Evolutionary conservation across 768 basidiomycete species (phyloP).

Genomic region (Trametes cubensis): DNA sequence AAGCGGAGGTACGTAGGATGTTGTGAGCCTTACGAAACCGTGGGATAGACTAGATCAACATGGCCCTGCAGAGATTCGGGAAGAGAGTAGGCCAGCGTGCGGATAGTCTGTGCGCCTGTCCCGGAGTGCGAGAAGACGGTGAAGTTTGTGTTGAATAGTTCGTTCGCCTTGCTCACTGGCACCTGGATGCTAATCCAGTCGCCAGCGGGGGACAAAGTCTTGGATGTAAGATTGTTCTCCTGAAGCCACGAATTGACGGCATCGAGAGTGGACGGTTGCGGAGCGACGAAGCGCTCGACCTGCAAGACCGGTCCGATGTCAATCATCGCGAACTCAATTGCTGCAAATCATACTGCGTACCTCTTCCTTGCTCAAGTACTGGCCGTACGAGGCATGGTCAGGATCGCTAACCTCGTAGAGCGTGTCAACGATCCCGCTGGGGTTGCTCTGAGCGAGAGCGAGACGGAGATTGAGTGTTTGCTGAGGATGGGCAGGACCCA

Average conservation of each 20-base stretch:
- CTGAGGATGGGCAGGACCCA: slow-evolving; percentile 35
- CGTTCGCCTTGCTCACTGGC: slow-evolving; percentile 38
- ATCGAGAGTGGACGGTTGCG: slow-evolving; percentile 27
- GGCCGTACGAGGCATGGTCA: background rate
- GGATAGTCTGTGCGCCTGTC: slow-evolving; percentile 33
- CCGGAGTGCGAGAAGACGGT: slow-evolving; percentile 34
- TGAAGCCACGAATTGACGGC: slow-evolving; percentile 34
- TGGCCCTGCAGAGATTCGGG: slow-evolving; percentile 35
- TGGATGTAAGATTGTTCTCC: slow-evolving; percentile 32
- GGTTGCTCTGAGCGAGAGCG: slow-evolving; percentile 40
- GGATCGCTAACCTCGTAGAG: slow-evolving; percentile 39
- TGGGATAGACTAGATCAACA: slow-evolving; percentile 40
- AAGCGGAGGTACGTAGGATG: too few relatives aligned
- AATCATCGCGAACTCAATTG: background rate
- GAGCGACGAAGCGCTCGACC: slow-evolving; percentile 34
- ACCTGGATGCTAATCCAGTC: slow-evolving; percentile 40
- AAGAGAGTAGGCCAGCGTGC: slow-evolving; percentile 44
- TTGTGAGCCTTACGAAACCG: slow-evolving; percentile 28
- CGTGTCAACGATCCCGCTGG: slow-evolving; percentile 39
- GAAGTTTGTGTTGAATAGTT: slow-evolving; percentile 39
- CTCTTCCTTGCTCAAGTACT: slow-evolving; percentile 2
- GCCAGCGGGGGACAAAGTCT: slow-evolving; percentile 30
- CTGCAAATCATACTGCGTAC: background rate
- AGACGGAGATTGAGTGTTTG: slow-evolving; percentile 40
- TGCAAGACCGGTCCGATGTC: slow-evolving; percentile 7